These are phyloP conservation scores for Oidium heveae DNA, from an alignment of 2,329 filamentous ascomycete species.

Conservation along the genomic window DNA sequence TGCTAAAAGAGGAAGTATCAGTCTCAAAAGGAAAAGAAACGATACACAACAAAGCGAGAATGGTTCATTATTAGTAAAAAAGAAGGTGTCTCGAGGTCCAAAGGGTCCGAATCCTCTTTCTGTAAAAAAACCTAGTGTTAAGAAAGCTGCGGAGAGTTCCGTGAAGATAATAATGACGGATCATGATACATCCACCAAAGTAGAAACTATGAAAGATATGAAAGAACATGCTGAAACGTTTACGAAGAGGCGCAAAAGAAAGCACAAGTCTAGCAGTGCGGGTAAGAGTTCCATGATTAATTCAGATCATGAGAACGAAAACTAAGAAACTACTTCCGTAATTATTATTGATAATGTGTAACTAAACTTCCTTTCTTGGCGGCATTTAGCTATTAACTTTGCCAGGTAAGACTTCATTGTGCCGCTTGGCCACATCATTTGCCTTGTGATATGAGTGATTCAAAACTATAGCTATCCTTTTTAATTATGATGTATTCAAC, in stretches of 20 bases:
- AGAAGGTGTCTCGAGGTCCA: constrained; percentile 30
- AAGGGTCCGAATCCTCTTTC: constrained; percentile 49
- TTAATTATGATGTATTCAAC: too few relatives aligned
- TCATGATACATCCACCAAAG: neutral
- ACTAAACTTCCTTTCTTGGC: too few relatives aligned
- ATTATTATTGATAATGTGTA: too few relatives aligned
- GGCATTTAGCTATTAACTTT: too few relatives aligned
- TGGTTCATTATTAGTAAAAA: constrained; percentile 19
- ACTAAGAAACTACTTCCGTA: too few relatives aligned
- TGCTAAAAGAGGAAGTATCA: constrained; percentile 24
- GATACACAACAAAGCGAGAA: constrained; percentile 3
- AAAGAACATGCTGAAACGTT: neutral
- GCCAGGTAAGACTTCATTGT: too few relatives aligned
- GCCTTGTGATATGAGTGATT: too few relatives aligned
- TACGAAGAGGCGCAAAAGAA: constrained; percentile 1
- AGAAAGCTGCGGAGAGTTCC: constrained; percentile 4
- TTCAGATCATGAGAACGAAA: neutral
- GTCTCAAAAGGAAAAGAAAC: constrained; percentile 14
- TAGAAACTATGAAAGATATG: neutral
- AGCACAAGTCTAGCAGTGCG: neutral
- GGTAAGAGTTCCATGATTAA: neutral
- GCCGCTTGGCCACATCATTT: too few relatives aligned
- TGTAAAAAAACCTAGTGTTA: constrained; percentile 41
- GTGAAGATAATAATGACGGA: neutral
- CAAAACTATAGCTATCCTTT: too few relatives aligned